These are phyloP conservation scores for Verticillium nubilum DNA, from an alignment of 2,329 filamentous ascomycete genomes.

Conservation along the genomic window DNA sequence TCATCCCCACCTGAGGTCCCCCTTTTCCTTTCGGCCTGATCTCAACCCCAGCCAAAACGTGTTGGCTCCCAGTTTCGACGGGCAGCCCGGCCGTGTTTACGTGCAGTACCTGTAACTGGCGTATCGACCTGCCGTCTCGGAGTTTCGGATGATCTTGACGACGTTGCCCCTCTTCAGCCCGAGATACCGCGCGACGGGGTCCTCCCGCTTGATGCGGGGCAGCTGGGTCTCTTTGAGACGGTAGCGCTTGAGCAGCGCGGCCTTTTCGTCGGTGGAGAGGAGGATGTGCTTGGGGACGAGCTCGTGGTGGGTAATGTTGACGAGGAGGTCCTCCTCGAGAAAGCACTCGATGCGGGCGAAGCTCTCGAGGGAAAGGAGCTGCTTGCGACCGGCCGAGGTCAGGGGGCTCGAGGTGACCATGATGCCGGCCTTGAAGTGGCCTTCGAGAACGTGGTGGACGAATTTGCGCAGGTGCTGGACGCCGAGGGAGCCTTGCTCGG, in stretches of 20 bases:
- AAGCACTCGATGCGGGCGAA: constrained; percentile 88
- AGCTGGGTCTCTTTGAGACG: constrained; percentile 96
- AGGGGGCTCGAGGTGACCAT: constrained; percentile 81
- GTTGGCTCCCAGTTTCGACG: no score
- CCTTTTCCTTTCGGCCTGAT: no score
- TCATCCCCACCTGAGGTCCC: no score
- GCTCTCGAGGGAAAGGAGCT: constrained; percentile 70
- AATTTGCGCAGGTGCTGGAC: constrained; percentile 91
- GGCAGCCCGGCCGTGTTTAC: constrained; percentile 24
- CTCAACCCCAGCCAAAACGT: no score
- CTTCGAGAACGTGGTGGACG: constrained; percentile 71
- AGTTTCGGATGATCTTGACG: constrained; percentile 95
- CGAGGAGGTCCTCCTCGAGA: constrained; percentile 88
- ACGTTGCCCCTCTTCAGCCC: constrained; percentile 88
- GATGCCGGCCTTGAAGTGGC: constrained; percentile 85
- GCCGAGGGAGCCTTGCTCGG: constrained; percentile 67
- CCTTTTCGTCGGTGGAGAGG: constrained; percentile 86
- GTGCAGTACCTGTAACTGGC: constrained; percentile 81
- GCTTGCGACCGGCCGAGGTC: constrained; percentile 81
- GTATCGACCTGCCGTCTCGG: constrained; percentile 92
- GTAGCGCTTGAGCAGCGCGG: constrained; percentile 78
- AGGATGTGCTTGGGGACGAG: constrained; percentile 91
- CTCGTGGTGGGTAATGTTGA: constrained; percentile 98
- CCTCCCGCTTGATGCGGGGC: constrained; percentile 83
- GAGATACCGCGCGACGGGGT: constrained; percentile 88